phyloP scores from a whole-genome alignment of 768 basidiomycete species.

The Mycena kentingensis region DNA sequence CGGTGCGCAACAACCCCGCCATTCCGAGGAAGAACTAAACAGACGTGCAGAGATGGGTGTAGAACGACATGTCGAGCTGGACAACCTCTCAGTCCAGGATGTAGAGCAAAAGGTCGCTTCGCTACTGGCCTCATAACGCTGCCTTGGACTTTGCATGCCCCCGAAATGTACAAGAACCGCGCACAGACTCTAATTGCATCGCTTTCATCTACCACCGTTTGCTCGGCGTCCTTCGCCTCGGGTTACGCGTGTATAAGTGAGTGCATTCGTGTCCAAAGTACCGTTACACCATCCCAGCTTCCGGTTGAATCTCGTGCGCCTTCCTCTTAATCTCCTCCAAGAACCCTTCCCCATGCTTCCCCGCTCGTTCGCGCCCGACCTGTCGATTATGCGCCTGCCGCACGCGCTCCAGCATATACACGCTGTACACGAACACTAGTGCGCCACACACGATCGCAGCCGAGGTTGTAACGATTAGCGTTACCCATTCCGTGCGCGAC shows the following conservation, averaged over 20 bases:
- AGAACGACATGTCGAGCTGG: conserved; percentile 80
- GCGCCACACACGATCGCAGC: conserved; percentile 31
- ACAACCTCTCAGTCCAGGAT: conserved; percentile 70
- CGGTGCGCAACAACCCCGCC: conserved; percentile 51
- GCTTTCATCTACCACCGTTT: too few species aligned
- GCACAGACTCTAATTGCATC: conserved; percentile 18
- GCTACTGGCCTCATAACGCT: conserved; percentile 50
- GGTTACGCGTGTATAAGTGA: too few species aligned
- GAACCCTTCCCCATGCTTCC: conserved; percentile 33
- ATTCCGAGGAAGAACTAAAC: conserved; percentile 13
- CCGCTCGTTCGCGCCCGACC: conserved; percentile 35
- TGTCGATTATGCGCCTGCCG: conserved; percentile 33
- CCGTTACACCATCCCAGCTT: conserved; percentile 17
- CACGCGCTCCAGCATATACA: conserved; percentile 32
- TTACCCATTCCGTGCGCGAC: conserved; percentile 26
- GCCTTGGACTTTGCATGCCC: conserved; percentile 16
- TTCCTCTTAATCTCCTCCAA: conserved; percentile 21
- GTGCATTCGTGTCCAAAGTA: not conserved
- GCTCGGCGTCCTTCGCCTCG: too few species aligned
- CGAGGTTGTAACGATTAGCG: conserved; percentile 34
- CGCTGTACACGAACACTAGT: conserved; percentile 30
- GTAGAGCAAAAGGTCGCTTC: conserved; percentile 72
- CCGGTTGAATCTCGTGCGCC: conserved; percentile 20
- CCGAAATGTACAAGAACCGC: conserved; percentile 23
- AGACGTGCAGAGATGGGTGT: conserved; percentile 65